Conservation (phyloP, 305 asterid species). For the Euphrasia arctica region DNA sequence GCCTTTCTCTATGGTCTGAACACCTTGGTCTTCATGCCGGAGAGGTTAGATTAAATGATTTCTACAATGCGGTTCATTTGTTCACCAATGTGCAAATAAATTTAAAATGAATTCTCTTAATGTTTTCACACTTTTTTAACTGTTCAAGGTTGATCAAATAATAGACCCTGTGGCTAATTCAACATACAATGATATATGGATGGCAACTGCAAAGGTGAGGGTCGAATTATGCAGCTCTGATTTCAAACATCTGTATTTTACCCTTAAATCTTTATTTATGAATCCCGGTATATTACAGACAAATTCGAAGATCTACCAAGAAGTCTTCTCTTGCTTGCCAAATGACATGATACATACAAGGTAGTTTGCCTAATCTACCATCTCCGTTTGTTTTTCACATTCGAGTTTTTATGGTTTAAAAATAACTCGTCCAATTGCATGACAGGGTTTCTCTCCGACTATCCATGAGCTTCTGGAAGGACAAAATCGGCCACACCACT, state of each 20-base stretch:
- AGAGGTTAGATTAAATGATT: slow-evolving; percentile 45
- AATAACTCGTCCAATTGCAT: not conserved
- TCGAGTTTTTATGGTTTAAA: slow-evolving; percentile 13
- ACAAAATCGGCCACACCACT: slow-evolving; percentile 69
- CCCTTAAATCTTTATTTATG: slow-evolving; percentile 1
- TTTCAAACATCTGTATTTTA: not conserved
- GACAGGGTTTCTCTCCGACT: slow-evolving; percentile 79
- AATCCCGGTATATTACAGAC: slow-evolving; percentile 48
- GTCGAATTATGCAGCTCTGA: not conserved
- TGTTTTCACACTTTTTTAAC: slow-evolving; percentile 20
- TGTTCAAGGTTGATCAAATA: slow-evolving; percentile 57
- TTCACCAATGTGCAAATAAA: slow-evolving; percentile 6
- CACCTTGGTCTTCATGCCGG: slow-evolving; percentile 80
- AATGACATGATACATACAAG: slow-evolving; percentile 87
- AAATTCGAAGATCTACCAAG: slow-evolving; percentile 83
- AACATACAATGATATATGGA: slow-evolving; percentile 90
- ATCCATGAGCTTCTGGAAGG: slow-evolving; percentile 68
- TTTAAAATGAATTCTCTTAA: not conserved
- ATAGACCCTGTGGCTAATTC: slow-evolving; percentile 78
- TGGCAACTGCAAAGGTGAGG: slow-evolving; percentile 90
- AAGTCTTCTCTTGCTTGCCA: slow-evolving; percentile 86
- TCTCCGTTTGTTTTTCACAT: slow-evolving; percentile 21
- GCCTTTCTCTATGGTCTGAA: slow-evolving; percentile 92
- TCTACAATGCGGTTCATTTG: not conserved
- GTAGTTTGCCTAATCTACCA: slow-evolving; percentile 46